Evolutionary conservation across 306 rosid genomes (phyloP), one percentile per base, ranked within the genome.

Genomic region (Sesbania bispinosa): DNA sequence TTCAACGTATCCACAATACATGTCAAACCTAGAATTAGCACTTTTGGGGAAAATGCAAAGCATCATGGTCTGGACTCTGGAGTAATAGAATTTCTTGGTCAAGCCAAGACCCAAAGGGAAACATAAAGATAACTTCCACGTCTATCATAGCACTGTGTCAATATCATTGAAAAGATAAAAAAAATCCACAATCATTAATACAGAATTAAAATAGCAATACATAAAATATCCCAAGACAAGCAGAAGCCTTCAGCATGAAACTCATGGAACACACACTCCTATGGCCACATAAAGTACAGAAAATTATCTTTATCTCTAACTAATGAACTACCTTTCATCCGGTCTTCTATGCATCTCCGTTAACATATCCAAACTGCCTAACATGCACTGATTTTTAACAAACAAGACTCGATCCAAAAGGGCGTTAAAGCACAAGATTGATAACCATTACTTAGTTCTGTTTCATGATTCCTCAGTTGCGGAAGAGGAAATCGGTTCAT

Each of bases 41-140:
- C 29, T 9, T 55, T 47, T 33, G 57, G 60, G 29, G 21, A 51
- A 73, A 79, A 59, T 59, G 14, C 45, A 51, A 79, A 74, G 26
- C 57, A 36, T 21, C 63, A 4, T 41, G 60, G 36, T 32, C n/a
- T n/a, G n/a, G n/a, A n/a, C n/a, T n/a, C n/a, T 43, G 21, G 47
- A 63, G 59, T 50, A 36, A 52, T 62, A 20, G 1, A 57, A 69
- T 33, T 55, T 54, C 15, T 33, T 43, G 50, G 30, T 8, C 67
- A 30, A 23, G 10, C n/a, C 53, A 65, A 65, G 21, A 59, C 20
- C 7, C 39, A 46, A 71, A 51, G 54, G 65, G 33, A 42, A 10
- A 20, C 38, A 62, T 3, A 15, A 50, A 47, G 33, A 33, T 33
- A 50, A 16, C 8, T 26, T 60, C 45, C 62, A 35, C 50, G 7